Evolutionary conservation across 768 basidiomycete species (phyloP), one percentile per base, ranked within the genome.

Genomic region (Rubroboletus pulcherrimus): DNA sequence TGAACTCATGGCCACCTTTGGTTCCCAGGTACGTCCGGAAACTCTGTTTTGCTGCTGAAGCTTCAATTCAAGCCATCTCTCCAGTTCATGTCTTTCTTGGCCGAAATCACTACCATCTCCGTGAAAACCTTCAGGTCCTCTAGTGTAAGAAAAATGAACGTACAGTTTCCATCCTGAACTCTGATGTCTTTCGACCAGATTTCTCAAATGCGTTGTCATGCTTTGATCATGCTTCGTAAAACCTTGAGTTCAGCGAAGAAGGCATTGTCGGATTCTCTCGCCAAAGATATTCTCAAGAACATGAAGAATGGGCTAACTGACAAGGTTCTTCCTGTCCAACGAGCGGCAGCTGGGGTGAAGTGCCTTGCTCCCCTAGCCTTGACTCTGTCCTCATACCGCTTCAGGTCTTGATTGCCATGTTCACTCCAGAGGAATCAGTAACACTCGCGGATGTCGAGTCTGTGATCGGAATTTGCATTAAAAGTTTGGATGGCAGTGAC

Each of bases 1-100:
- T 4, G 93, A 96, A 67, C 71, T 98, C 8, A 98, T 98, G 90
- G 81, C 75, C 29, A 77, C 76, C 7, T 91, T 87, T 66, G 96
- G 96, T 5, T 78, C 86, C 5, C 91, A 97, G 75, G 93, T 90
- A 67, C 53, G 86, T 65, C 14, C 17, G n/a, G 35, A 39, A 15
- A 17, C 5, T 35, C 33, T 42, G n/a, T 43, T 41, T 24, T 9
- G 12, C 29, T 26, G 30, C n/a, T 44, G 39, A 51, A 7, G 6
- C 30, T 39, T 44, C 17, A 30, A 17, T 44, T 50, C 41, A 21
- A 56, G n/a, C 40, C 11, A 35, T 37, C 17, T 30, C 33, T 47
- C 2, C 59, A 98, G 92, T 85, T 94, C 68, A 96, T 98, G 94
- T 97, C 94, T 0, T 89, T 94, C 62, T 88, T 95, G 84, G 81